These are phyloP conservation scores for Phytophthora capsici DNA, from an alignment of 352 stramenopile genomes.

Conservation along the genomic window DNA sequence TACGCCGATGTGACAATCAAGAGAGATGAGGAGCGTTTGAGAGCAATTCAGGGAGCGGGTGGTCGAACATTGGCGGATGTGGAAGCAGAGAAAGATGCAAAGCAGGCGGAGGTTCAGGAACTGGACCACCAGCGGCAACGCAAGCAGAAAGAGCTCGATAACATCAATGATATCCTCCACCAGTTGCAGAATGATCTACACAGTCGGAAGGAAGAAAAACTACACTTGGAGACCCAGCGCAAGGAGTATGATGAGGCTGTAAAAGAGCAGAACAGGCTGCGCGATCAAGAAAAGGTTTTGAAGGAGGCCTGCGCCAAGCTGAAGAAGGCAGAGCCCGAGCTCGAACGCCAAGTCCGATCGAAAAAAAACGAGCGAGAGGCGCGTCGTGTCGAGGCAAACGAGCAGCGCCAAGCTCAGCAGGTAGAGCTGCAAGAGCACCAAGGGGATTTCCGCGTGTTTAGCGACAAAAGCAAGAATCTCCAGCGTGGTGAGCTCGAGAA, in stretches of 20 bases:
- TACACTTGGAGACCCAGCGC: constrained; percentile 52
- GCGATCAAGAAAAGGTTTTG: constrained; percentile 62
- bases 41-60: constrained; percentile 42
- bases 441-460: constrained; percentile 51
- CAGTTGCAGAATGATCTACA: constrained; percentile 72
- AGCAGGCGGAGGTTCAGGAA: constrained; percentile 57
- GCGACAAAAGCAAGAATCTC: constrained; percentile 49
- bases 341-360: constrained; percentile 48
- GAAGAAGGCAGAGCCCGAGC: constrained; percentile 41
- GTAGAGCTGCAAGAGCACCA: constrained; percentile 51
- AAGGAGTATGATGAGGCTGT: constrained; percentile 60
- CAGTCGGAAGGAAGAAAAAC: constrained; percentile 65
- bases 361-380: constrained; percentile 54
- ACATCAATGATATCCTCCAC: constrained; percentile 53
- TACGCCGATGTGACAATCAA: constrained; percentile 32
- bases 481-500: constrained; percentile 48
- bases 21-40: constrained; percentile 49
- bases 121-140: constrained; percentile 55
- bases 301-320: constrained; percentile 53
- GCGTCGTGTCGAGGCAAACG: constrained; percentile 34
- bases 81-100: constrained; percentile 53
- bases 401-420: constrained; percentile 38
- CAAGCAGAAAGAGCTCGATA: constrained; percentile 61
- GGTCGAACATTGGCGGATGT: constrained; percentile 47
- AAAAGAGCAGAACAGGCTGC: constrained; percentile 59